These are phyloP conservation scores for Yamadazyma paraphyllophila DNA, from an alignment of 805 yeast genomes.

Conservation along the genomic window DNA sequence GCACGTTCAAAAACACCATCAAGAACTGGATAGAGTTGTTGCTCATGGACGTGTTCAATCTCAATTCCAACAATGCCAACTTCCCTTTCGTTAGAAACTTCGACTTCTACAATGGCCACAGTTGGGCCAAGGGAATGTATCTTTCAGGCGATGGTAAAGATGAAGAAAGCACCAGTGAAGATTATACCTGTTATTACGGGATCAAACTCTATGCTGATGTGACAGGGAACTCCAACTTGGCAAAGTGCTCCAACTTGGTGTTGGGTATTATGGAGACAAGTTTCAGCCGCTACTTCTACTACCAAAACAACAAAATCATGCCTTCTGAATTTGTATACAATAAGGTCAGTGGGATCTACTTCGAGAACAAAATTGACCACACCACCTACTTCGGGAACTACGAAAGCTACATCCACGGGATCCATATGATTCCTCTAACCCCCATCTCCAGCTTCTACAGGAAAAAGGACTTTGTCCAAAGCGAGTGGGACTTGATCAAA, in stretches of 20 bases:
- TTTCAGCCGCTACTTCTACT: conserved; percentile 55
- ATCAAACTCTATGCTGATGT: conserved; percentile 69
- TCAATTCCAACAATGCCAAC: conserved; percentile 46
- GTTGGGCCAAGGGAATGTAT: conserved; percentile 71
- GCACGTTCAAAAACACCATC: conserved; percentile 47
- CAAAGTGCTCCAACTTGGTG: conserved; percentile 56
- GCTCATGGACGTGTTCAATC: conserved; percentile 68
- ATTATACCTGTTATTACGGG: conserved; percentile 65
- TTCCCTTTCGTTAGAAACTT: conserved; percentile 67
- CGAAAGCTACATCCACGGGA: conserved; percentile 69
- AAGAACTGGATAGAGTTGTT: conserved; percentile 59
- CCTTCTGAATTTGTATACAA: conserved; percentile 54
- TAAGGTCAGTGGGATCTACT: conserved; percentile 65
- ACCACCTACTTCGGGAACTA: conserved; percentile 66
- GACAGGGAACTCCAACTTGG: conserved; percentile 51
- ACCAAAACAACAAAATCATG: conserved; percentile 41
- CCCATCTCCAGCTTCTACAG: conserved; percentile 60
- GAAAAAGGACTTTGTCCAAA: conserved; percentile 44
- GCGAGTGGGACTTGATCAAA: conserved; percentile 38
- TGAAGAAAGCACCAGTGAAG: conserved; percentile 71
- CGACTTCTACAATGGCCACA: conserved; percentile 73
- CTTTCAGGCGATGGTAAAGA: conserved; percentile 66
- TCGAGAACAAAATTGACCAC: conserved; percentile 71
- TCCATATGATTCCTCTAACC: conserved; percentile 73
- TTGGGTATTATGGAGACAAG: conserved; percentile 54